A percentile compares a stretch with the other conserved stretches of the same genome.
Conservation (phyloP, 202 grass and related monocot species). For the Schoenoplectus triqueter region DNA sequence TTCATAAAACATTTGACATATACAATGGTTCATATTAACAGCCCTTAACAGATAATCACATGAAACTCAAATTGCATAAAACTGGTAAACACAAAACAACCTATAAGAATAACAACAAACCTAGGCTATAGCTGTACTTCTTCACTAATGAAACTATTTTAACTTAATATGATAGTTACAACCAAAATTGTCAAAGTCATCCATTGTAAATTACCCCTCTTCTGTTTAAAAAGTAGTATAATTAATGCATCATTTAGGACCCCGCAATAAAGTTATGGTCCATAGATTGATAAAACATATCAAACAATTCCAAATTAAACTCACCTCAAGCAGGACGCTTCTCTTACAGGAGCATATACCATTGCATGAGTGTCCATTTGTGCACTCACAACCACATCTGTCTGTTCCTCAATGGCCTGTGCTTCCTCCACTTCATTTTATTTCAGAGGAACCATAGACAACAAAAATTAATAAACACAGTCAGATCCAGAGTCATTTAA, state of each 20-base stretch:
- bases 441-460: slow-evolving; percentile 15
- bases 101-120: not conserved
- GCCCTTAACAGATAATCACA: slow-evolving; percentile 8
- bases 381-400: not conserved
- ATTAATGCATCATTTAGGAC: not conserved
- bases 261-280: slow-evolving; percentile 1
- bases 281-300: not conserved
- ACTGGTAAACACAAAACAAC: not conserved
- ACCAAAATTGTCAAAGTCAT: not conserved
- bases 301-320: not conserved
- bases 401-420: not conserved
- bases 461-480: not conserved
- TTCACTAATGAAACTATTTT: not conserved
- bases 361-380: not conserved
- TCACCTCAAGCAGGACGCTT: slow-evolving; percentile 12
- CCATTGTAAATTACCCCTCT: not conserved
- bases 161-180: not conserved
- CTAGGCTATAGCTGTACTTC: not conserved
- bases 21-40: not conserved
- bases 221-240: not conserved
- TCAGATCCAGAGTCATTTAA: slow-evolving; percentile 3
- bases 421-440: slow-evolving; percentile 29
- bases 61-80: not conserved
- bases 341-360: slow-evolving; percentile 5
- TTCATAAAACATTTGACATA: not conserved